Conservation (phyloP, 768 basidiomycete species). For the Tulasnella sp. region DNA sequence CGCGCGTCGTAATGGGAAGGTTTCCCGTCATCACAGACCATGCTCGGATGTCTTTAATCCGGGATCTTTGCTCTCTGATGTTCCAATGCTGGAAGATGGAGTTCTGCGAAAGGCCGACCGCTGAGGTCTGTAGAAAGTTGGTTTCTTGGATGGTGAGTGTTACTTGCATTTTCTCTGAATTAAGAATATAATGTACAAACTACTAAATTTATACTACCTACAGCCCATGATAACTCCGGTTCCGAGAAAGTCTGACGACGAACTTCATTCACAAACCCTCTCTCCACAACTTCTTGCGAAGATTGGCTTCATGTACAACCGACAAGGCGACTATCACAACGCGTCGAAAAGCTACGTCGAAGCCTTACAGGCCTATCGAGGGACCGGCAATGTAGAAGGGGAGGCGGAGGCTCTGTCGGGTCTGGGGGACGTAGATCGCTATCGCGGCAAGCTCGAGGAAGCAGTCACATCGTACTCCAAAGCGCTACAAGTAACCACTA, state of each 20-base stretch:
- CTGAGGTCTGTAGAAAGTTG: background rate
- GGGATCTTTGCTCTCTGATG: background rate
- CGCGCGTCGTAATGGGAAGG: background rate
- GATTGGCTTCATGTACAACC: background rate
- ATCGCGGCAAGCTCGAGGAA: background rate
- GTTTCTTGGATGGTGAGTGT: background rate
- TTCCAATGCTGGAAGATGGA: background rate
- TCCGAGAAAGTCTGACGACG: background rate
- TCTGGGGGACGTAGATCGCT: background rate
- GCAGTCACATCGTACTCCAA: background rate
- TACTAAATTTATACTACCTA: background rate
- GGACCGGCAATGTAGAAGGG: background rate
- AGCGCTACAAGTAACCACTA: background rate
- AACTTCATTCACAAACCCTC: background rate
- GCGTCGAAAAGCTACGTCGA: background rate
- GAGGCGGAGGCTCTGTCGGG: background rate
- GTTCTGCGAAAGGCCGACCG: background rate
- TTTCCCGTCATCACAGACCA: background rate
- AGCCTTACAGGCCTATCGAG: background rate
- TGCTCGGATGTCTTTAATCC: background rate
- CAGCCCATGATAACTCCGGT: background rate
- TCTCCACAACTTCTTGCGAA: background rate
- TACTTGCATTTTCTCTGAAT: background rate
- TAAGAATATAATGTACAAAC: background rate
- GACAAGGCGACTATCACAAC: background rate